Percentiles rank a stretch among this genome's conserved stretches.
These are phyloP conservation scores for Allium sativum DNA, from an alignment of 106 monocot species.

Conservation along the genomic window DNA sequence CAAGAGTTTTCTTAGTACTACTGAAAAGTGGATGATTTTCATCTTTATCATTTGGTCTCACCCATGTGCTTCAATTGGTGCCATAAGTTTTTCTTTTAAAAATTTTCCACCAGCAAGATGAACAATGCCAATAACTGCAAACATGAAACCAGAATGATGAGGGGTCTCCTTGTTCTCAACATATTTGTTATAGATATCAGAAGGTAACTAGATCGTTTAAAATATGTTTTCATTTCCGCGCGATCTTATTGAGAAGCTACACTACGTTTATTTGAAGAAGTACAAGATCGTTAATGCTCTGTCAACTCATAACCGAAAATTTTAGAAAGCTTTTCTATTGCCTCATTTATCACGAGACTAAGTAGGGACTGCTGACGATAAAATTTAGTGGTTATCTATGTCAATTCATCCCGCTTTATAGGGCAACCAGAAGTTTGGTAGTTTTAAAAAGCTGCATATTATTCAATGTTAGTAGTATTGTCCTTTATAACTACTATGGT, in stretches of 20 bases:
- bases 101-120: slow-evolving; percentile 88
- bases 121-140: slow-evolving; percentile 62
- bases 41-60: slow-evolving; percentile 63
- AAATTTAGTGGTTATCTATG: slow-evolving; percentile 63
- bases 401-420: slow-evolving; percentile 87
- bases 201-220: slow-evolving; percentile 41
- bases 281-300: slow-evolving; percentile 58
- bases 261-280: slow-evolving; percentile 36
- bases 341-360: slow-evolving; percentile 68
- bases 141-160: slow-evolving; percentile 67
- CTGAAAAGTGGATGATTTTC: slow-evolving; percentile 69
- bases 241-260: slow-evolving; percentile 50
- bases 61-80: slow-evolving; percentile 75
- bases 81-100: slow-evolving; percentile 92
- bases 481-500: no score
- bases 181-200: slow-evolving; percentile 51
- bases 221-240: slow-evolving; percentile 68
- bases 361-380: slow-evolving; percentile 73
- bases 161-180: slow-evolving; percentile 59
- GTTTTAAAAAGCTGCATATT: slow-evolving; percentile 62
- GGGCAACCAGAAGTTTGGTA: slow-evolving; percentile 82
- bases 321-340: slow-evolving; percentile 42
- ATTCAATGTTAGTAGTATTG: no score
- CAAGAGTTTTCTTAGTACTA: slow-evolving; percentile 63
- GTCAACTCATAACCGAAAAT: slow-evolving; percentile 88